Evolutionary conservation across 1,284 basidiomycete genomes (phyloP).

Genomic region (Irpex sp.): DNA sequence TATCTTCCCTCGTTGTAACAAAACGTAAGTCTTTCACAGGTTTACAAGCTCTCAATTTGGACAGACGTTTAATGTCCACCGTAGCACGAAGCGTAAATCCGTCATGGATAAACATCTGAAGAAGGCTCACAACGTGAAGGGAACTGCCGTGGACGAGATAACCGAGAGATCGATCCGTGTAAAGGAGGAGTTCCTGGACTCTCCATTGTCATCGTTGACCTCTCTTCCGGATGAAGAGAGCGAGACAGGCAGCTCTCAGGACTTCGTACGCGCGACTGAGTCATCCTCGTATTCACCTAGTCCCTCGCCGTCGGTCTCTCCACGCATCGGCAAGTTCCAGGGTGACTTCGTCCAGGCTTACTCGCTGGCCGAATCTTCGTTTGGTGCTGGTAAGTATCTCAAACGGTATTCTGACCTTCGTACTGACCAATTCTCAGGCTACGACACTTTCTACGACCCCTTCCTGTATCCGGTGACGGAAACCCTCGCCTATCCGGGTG

Average conservation of each 20-base stretch:
- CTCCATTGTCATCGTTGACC: not conserved
- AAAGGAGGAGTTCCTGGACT: not conserved
- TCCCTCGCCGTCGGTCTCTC: not conserved
- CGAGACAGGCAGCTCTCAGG: not conserved
- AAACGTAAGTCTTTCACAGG: conserved; percentile 34
- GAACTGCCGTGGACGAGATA: not conserved
- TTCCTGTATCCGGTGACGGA: not conserved
- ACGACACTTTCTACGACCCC: not conserved
- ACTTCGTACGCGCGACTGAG: not conserved
- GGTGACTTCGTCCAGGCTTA: not conserved
- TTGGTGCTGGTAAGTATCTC: not conserved
- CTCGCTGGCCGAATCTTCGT: not conserved
- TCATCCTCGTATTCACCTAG: not conserved
- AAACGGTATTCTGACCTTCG: not conserved
- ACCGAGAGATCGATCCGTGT: not conserved
- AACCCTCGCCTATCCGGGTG: not conserved
- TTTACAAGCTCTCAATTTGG: not conserved
- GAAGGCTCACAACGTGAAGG: conserved; percentile 33
- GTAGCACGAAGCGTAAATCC: conserved; percentile 59
- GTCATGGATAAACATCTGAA: conserved; percentile 52
- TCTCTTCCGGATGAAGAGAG: not conserved
- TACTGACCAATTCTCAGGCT: not conserved
- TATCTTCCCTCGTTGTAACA: conserved; percentile 37
- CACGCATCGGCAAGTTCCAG: not conserved
- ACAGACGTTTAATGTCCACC: not conserved